Evolutionary conservation across 2,329 filamentous ascomycete species (phyloP), one percentile per base, ranked within the genome.

Genomic region (Aspergillus vadensis): DNA sequence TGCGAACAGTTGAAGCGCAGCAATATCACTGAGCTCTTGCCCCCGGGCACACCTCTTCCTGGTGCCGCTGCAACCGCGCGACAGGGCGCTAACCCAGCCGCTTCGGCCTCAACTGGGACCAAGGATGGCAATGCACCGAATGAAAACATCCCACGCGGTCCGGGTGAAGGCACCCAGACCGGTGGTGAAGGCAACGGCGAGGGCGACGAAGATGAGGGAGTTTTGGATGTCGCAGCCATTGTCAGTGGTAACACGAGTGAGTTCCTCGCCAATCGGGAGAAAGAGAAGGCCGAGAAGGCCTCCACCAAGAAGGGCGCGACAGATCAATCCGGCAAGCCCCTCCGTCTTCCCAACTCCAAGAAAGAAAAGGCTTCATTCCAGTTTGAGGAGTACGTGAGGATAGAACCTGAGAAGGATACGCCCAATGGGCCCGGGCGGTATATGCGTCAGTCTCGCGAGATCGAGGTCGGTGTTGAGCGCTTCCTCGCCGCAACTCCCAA

Each of bases 1-100:
- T 88, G 86, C 65, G 86, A 88, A 67, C 85, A 88, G 71, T 72
- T 89, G 60, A 89, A 89, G 75, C 82, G 81, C 68, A 88, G 83
- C 65, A 79, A 80, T 27, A 87, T 89, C 41, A 86, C 85, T 64
- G 86, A 89, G 69, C 82, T 88, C 47, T 72, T 89, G 21, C 81
- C 85, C 0, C 71, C 77, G 1, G 86, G 85, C 3, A 80, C 76
- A 5, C 80, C 83, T 1, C 65, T 87, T 49, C 85, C 86, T 4
- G 80, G 81, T 9, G 71, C 77, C n/a, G 73, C 76, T n/a, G 77
- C 78, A 21, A 73, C 75, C 2, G 73, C 73, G 7, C 71, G 68
- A 15, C 77, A 77, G 36, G 74, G 78, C 23, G 73, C 72, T 5
- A 86, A 87, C 64, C 84, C 84, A 7, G 83, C 85, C 8, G 79